Evolutionary conservation across 2,329 filamentous ascomycete genomes (phyloP), one percentile per base, ranked within the genome.

Genomic region (Trichoderma simmonsii): DNA sequence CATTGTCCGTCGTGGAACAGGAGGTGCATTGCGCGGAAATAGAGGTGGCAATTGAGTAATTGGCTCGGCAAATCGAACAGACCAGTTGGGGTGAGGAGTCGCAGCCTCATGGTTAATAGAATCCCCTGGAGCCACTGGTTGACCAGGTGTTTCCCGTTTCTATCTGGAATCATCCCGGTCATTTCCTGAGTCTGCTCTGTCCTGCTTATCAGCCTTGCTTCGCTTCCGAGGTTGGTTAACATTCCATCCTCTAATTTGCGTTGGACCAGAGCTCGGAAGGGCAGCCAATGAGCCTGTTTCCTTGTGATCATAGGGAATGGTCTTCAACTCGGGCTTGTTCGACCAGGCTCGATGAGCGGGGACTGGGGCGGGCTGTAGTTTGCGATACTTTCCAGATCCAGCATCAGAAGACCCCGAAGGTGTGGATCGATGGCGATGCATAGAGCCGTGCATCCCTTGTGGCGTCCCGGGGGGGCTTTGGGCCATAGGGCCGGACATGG

Each of bases 271-370:
- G 62, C 84, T 84, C 9, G 88, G 88, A 34, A 88, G 83, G 15
- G 87, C 86, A 64, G 89, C 87, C 21, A 84, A 84, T 2, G 87
- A 84, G 4, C 83, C 82, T 57, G 88, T 88, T 75, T 90, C 87
- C 76, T 89, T 89, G 77, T 89, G 88, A 24, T 87, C 85, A 74
- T 89, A 90, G 48, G 85, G 86, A 4, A 89, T 87, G 4, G 88
- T 88, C 71, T 88, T 85, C n/a, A 90, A 82, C 75, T 89, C 87
- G 18, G 85, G 83, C 75, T 84, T 85, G 70, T 81, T 81, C 7
- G 79, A 77, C 78, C 83, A 85, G 73, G 83, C 83, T 57, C 84
- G 82, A 76, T 87, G 87, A 34, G 86, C 82, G 7, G 86, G 84
- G 28, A 87, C 83, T 0, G 87, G 87, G 0, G 88, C 88, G 11